Evolutionary conservation across 23 red algal genomes (phyloP).

Genomic region (Chondrus crispus): DNA sequence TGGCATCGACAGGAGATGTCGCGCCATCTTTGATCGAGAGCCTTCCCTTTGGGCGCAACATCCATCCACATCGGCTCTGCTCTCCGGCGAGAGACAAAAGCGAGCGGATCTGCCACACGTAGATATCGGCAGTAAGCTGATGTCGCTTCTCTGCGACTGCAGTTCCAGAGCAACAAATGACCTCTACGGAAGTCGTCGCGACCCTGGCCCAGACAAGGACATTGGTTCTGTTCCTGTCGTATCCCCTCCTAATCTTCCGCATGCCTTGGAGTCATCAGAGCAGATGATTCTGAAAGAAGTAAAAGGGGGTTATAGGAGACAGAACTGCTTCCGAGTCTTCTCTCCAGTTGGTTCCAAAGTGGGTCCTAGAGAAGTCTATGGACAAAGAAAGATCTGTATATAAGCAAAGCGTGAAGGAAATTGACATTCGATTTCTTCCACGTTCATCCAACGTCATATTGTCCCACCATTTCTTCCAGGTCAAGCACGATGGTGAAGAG

Average conservation of each 20-base stretch:
- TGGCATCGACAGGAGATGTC: background rate
- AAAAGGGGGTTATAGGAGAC: background rate
- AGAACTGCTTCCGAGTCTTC: background rate
- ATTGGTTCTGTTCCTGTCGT: background rate
- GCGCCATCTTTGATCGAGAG: background rate
- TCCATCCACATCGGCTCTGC: no score
- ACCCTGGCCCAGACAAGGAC: background rate
- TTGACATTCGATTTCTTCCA: background rate
- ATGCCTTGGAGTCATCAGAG: background rate
- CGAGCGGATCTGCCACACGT: no score
- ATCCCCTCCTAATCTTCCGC: background rate
- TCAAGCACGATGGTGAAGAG: background rate
- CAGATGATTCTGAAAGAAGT: background rate
- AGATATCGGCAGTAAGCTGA: no score
- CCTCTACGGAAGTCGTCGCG: no score
- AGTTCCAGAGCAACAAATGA: no score
- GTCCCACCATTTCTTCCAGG: slow-evolving; percentile 15
- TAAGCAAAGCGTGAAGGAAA: background rate
- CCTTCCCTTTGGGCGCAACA: background rate
- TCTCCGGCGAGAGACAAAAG: no score
- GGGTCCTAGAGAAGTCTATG: slow-evolving; percentile 16
- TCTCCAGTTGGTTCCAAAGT: background rate
- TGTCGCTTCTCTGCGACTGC: no score
- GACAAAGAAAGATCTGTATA: background rate
- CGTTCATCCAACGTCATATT: background rate